phyloP scores from a whole-genome alignment of 78 protist species.

The Guillardia theta region DNA sequence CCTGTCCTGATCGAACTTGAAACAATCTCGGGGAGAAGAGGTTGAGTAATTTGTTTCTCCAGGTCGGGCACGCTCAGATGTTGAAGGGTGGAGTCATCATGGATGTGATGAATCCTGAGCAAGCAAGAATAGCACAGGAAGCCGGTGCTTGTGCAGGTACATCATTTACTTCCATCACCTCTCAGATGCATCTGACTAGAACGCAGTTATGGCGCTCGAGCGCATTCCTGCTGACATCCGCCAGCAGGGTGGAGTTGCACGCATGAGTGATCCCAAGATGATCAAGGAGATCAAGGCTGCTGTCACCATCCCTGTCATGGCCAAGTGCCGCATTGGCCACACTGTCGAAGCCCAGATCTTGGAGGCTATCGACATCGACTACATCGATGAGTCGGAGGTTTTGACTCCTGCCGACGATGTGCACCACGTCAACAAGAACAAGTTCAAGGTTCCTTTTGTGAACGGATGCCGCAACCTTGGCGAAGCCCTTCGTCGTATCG shows the following conservation, averaged over 20 bases:
- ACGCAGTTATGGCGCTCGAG: constrained; percentile 90
- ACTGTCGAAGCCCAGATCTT: constrained; percentile 93
- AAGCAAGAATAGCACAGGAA: constrained; percentile 94
- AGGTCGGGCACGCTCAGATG: constrained; percentile 91
- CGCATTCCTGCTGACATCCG: constrained; percentile 95
- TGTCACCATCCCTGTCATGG: constrained; percentile 29
- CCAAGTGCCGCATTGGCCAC: constrained; percentile 87
- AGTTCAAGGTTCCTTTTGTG: constrained; percentile 90
- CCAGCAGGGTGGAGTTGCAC: constrained; percentile 88
- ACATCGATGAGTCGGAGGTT: constrained; percentile 94
- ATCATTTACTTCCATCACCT: background rate
- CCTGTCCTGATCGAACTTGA: too few relatives aligned
- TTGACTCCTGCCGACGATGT: constrained; percentile 80
- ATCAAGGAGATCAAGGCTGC: constrained; percentile 79
- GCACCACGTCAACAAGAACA: constrained; percentile 85
- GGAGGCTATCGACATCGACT: constrained; percentile 83
- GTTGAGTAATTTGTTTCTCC: too few relatives aligned
- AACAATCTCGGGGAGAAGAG: too few relatives aligned
- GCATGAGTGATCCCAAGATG: constrained; percentile 91
- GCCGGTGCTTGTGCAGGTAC: constrained; percentile 83
- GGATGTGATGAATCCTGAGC: constrained; percentile 90
- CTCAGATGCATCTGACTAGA: background rate
- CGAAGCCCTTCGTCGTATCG: constrained; percentile 90
- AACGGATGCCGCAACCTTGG: constrained; percentile 92
- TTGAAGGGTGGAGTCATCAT: constrained; percentile 74